These are phyloP conservation scores for Poa annua DNA, from an alignment of 176 grass and related monocot species.

Conservation along the genomic window DNA sequence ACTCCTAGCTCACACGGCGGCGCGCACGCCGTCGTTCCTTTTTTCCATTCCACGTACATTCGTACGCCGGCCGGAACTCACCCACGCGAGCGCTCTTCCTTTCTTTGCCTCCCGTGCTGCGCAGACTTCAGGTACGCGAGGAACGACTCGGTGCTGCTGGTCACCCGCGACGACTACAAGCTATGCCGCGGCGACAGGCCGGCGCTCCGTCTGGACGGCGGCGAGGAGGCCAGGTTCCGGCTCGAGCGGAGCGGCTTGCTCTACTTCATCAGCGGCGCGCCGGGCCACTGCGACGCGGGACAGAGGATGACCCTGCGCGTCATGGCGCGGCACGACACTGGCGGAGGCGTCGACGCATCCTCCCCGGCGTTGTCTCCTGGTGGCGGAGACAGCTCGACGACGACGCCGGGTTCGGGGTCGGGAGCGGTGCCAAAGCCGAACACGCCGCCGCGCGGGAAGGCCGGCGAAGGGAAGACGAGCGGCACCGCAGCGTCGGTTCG, in stretches of 20 bases:
- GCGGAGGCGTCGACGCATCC: not conserved
- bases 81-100: too few relatives aligned
- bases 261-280: slow-evolving; percentile 75
- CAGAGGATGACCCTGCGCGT: slow-evolving; percentile 66
- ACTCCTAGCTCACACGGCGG: too few relatives aligned
- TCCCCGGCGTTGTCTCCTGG: not conserved
- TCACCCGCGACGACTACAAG: slow-evolving; percentile 57
- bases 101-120: too few relatives aligned
- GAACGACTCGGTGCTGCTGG: slow-evolving; percentile 81
- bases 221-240: slow-evolving; percentile 50
- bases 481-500: not conserved
- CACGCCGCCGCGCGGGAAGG: not conserved
- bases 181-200: slow-evolving; percentile 40
- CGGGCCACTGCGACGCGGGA: slow-evolving; percentile 56
- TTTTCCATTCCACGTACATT: too few relatives aligned
- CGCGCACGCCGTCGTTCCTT: too few relatives aligned
- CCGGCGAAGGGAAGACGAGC: not conserved
- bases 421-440: too few relatives aligned
- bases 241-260: slow-evolving; percentile 51
- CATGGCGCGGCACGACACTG: not conserved
- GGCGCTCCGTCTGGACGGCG: slow-evolving; percentile 29
- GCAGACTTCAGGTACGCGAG: slow-evolving; percentile 44
- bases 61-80: too few relatives aligned
- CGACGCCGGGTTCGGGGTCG: too few relatives aligned
- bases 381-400: not conserved